Conservation (phyloP, 345 rosid species). For the Linum trigynum region DNA sequence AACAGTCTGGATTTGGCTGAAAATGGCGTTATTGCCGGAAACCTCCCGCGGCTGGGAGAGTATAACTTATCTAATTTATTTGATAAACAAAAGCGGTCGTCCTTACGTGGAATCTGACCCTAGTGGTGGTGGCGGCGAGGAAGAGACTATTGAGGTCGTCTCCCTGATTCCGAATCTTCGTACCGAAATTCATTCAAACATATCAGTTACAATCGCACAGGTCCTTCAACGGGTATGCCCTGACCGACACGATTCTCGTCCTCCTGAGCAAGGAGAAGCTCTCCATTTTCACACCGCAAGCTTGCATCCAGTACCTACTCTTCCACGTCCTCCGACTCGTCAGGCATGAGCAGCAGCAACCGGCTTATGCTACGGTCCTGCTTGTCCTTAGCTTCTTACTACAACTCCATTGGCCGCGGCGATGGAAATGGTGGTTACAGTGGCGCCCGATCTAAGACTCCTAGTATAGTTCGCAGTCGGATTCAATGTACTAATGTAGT, state of each 20-base stretch:
- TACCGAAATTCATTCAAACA: too few relatives aligned
- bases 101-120: too few relatives aligned
- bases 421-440: conserved; percentile 33
- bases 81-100: too few relatives aligned
- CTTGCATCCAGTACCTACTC: conserved; percentile 62
- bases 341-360: conserved; percentile 38
- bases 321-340: conserved; percentile 67
- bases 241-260: conserved; percentile 27
- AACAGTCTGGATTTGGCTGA: too few relatives aligned
- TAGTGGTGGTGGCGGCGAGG: too few relatives aligned
- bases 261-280: conserved; percentile 76
- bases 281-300: conserved; percentile 70
- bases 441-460: conserved; percentile 74
- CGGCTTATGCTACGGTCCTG: conserved; percentile 63
- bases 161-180: too few relatives aligned
- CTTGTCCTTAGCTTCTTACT: conserved; percentile 57
- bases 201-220: too few relatives aligned
- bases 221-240: too few relatives aligned
- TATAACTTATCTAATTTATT: too few relatives aligned
- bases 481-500: conserved; percentile 34
- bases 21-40: too few relatives aligned
- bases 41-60: too few relatives aligned
- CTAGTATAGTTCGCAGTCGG: conserved; percentile 48
- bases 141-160: too few relatives aligned
- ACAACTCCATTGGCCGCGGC: conserved; percentile 20